Conservation (phyloP, 2,329 filamentous ascomycete genomes). For the Diplodia intermedia region DNA sequence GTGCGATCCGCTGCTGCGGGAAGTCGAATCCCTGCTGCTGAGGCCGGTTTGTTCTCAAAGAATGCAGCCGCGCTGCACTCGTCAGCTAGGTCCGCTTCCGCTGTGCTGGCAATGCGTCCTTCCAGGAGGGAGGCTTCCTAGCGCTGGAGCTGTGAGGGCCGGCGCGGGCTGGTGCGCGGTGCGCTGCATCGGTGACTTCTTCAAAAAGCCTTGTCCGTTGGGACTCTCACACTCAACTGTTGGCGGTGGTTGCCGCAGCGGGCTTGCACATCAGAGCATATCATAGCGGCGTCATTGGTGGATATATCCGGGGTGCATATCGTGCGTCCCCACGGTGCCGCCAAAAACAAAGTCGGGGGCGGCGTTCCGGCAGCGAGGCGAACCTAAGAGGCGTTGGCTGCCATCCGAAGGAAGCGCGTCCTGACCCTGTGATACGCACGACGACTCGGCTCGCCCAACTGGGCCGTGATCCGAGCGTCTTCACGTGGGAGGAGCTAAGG, state of each 20-base stretch:
- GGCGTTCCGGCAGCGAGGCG: constrained; percentile 5
- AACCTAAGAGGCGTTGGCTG: not conserved
- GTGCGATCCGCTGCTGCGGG: not conserved
- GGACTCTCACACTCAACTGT: constrained; percentile 3
- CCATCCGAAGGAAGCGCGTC: constrained; percentile 3
- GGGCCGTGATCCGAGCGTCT: constrained; percentile 2
- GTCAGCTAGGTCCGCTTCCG: not conserved
- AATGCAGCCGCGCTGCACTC: not conserved
- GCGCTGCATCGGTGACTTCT: too few species aligned
- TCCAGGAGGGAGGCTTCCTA: not conserved
- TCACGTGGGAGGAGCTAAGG: constrained; percentile 21
- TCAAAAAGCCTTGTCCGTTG: not conserved
- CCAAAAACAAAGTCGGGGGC: constrained; percentile 15
- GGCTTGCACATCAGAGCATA: not conserved
- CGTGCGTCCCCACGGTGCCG: constrained; percentile 11
- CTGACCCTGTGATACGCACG: constrained; percentile 6
- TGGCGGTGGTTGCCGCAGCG: constrained; percentile 12
- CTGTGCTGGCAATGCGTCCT: constrained; percentile 22
- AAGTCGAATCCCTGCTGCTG: not conserved
- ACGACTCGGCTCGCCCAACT: constrained; percentile 10
- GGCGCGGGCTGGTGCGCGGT: not conserved
- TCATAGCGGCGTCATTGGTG: constrained; percentile 1
- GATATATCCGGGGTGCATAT: constrained; percentile 23
- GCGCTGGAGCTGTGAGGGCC: not conserved
- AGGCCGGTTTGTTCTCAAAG: not conserved